phyloP scores from a whole-genome alignment of 2,329 filamentous ascomycete species.

The Pezicula neosporulosa region DNA sequence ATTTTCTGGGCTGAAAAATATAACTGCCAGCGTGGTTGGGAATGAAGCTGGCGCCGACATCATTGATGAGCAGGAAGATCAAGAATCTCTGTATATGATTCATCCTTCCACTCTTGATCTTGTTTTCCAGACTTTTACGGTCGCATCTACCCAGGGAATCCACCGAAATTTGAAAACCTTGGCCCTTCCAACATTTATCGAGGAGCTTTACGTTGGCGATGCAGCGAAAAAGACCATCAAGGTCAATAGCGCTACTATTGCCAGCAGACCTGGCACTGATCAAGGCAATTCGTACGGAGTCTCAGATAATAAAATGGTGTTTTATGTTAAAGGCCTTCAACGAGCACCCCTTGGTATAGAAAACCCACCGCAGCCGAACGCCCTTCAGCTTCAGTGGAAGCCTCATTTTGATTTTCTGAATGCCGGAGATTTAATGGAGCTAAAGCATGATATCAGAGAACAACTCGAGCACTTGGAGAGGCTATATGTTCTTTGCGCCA shows the following conservation, averaged over 20 bases:
- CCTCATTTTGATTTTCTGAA: background rate
- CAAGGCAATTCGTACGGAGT: conserved; percentile 17
- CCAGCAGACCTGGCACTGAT: conserved; percentile 13
- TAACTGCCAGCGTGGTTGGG: too few species aligned
- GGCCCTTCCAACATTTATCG: conserved; percentile 29
- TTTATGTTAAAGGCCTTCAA: background rate
- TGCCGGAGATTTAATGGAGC: background rate
- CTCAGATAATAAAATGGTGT: conserved; percentile 4
- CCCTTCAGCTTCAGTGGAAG: background rate
- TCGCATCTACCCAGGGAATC: background rate
- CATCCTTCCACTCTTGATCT: too few species aligned
- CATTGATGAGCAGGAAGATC: too few species aligned
- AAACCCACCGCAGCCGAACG: background rate
- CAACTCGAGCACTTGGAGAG: background rate
- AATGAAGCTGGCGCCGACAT: too few species aligned
- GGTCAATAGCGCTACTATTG: conserved; percentile 11
- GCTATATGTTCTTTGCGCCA: background rate
- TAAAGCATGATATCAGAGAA: background rate
- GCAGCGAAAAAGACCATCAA: conserved; percentile 9
- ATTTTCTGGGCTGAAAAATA: too few species aligned
- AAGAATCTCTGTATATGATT: too few species aligned
- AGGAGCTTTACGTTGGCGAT: background rate
- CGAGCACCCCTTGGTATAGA: background rate
- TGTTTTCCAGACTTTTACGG: background rate
- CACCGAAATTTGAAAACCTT: conserved; percentile 27